These are phyloP conservation scores for Talaromyces sp. DNA, from an alignment of 2,329 filamentous ascomycete species.

Conservation along the genomic window DNA sequence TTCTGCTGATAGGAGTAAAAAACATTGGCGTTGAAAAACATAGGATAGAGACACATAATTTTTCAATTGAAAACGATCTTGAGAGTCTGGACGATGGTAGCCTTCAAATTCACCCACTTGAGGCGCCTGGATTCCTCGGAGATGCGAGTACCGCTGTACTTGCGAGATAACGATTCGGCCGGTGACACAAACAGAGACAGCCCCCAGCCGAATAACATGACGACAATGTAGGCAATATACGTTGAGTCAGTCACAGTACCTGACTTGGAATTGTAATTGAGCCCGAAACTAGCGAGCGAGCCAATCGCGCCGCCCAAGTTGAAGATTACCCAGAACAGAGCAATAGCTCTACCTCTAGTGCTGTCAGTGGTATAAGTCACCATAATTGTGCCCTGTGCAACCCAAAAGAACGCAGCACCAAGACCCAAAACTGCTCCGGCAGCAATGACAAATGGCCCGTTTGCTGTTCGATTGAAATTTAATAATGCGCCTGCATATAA, in stretches of 20 bases:
- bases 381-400: constrained; percentile 47
- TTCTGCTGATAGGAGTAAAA: constrained; percentile 56
- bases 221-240: constrained; percentile 50
- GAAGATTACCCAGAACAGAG: constrained; percentile 46
- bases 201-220: constrained; percentile 50
- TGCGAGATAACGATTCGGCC: not conserved
- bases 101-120: not conserved
- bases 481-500: constrained; percentile 34
- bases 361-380: constrained; percentile 44
- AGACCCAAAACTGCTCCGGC: constrained; percentile 46
- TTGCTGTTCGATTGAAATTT: constrained; percentile 30
- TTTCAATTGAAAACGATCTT: constrained; percentile 38
- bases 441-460: constrained; percentile 38
- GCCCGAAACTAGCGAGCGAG: constrained; percentile 43
- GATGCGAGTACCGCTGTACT: not conserved
- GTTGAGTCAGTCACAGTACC: constrained; percentile 50
- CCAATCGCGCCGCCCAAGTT: constrained; percentile 46
- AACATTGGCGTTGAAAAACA: constrained; percentile 54
- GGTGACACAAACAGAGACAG: constrained; percentile 50
- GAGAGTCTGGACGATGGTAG: not conserved
- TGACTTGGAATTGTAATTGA: constrained; percentile 41
- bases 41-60: constrained; percentile 49
- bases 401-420: constrained; percentile 35
- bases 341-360: constrained; percentile 32
- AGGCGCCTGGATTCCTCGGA: not conserved